Evolutionary conservation across 768 basidiomycete genomes (phyloP).

Genomic region (Boletus pseudo-olivaceus): DNA sequence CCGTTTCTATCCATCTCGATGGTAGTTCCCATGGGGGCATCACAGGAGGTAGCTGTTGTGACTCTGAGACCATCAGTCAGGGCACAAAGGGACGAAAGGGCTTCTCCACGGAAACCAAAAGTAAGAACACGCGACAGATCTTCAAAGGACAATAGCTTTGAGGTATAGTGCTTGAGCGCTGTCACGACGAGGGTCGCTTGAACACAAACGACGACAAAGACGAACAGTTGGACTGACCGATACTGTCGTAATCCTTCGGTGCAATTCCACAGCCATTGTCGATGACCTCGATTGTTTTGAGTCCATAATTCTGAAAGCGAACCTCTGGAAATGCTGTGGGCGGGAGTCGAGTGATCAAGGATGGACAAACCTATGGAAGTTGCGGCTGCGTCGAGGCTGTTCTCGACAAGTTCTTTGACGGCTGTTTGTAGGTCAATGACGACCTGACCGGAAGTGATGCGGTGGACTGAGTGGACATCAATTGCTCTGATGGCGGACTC

Average conservation of each 20-base stretch:
- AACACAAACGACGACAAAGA: not conserved
- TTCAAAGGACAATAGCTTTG: conserved; percentile 75
- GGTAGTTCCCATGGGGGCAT: conserved; percentile 74
- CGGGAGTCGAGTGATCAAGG: not conserved
- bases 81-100: conserved; percentile 89
- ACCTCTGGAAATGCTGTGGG: conserved; percentile 55
- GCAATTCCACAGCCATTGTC: conserved; percentile 92
- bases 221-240: conserved; percentile 51
- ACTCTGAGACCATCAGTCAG: conserved; percentile 67
- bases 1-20: conserved; percentile 74
- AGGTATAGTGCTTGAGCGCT: conserved; percentile 93
- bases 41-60: conserved; percentile 66
- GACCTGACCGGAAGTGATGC: conserved; percentile 93
- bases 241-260: conserved; percentile 66
- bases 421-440: conserved; percentile 91
- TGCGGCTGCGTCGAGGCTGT: conserved; percentile 90
- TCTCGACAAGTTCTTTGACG: conserved; percentile 95
- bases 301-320: conserved; percentile 82
- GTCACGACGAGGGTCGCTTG: not conserved
- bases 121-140: conserved; percentile 73
- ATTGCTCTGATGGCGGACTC: conserved; percentile 50
- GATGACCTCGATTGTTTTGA: conserved; percentile 78
- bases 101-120: conserved; percentile 96
- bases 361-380: conserved; percentile 69
- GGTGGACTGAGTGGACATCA: conserved; percentile 74